Evolutionary conservation across 768 basidiomycete species (phyloP).

Genomic region (Amanita exitialis): DNA sequence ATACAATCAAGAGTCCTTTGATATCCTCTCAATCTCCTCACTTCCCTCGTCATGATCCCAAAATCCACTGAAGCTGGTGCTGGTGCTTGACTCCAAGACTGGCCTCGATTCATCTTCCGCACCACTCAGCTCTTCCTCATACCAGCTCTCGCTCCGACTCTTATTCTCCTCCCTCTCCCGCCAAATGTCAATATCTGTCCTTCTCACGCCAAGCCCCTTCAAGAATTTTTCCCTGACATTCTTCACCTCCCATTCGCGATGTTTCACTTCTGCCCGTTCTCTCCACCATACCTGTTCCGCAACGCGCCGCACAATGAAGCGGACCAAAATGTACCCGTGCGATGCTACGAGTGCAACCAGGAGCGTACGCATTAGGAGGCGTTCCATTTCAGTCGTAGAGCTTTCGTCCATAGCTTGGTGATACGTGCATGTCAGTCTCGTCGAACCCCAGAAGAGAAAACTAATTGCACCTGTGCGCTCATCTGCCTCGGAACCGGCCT

Average conservation of each 20-base stretch:
- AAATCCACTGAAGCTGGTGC: conserved; percentile 29
- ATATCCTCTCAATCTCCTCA: conserved; percentile 57
- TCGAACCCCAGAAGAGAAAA: neutral
- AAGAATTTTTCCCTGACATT: conserved; percentile 30
- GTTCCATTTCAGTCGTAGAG: conserved; percentile 16
- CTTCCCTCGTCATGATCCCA: conserved; percentile 70
- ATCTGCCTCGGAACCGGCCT: neutral
- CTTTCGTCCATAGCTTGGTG: conserved; percentile 16
- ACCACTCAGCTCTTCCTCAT: neutral
- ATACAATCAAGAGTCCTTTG: conserved; percentile 43
- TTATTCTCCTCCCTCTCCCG: neutral
- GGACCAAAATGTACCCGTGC: conserved; percentile 73
- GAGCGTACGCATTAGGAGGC: conserved; percentile 51
- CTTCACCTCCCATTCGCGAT: conserved; percentile 45
- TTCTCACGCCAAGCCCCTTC: conserved; percentile 13
- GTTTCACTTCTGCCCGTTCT: conserved; percentile 55
- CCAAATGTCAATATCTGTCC: conserved; percentile 7
- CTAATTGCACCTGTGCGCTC: neutral
- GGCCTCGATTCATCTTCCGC: neutral
- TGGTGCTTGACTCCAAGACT: conserved; percentile 1
- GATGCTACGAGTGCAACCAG: conserved; percentile 75
- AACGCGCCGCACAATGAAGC: conserved; percentile 51
- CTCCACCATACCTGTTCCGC: conserved; percentile 74
- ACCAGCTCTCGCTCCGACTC: conserved; percentile 9
- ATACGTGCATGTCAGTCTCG: neutral